phyloP scores from a whole-genome alignment of 2,329 filamentous ascomycete genomes.

The Diaporthe vexans region DNA sequence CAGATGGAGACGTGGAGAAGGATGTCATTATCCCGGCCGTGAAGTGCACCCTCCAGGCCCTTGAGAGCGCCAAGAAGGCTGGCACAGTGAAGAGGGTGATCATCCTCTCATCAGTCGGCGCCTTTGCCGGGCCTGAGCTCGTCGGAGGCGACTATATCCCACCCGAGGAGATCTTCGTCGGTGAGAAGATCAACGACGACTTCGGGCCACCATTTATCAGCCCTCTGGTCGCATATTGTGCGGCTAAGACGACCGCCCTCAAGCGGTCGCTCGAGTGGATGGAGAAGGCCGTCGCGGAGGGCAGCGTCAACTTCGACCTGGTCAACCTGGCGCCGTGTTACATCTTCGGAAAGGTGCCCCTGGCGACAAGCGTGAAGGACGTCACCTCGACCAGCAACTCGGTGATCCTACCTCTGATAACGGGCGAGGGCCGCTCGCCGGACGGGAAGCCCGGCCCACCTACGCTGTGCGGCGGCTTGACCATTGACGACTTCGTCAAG shows the following conservation, averaged over 20 bases:
- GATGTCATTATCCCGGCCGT: slow-evolving; percentile 44
- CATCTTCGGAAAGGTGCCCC: slow-evolving; percentile 37
- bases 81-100: slow-evolving; percentile 43
- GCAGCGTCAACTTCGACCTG: slow-evolving; percentile 39
- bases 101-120: slow-evolving; percentile 40
- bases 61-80: slow-evolving; percentile 41
- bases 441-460: slow-evolving; percentile 13
- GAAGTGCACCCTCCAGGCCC: slow-evolving; percentile 43
- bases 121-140: slow-evolving; percentile 29
- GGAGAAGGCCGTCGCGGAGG: slow-evolving; percentile 36
- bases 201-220: slow-evolving; percentile 36
- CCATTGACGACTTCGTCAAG: slow-evolving; percentile 35
- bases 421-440: slow-evolving; percentile 12
- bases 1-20: slow-evolving; percentile 33
- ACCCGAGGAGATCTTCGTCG: slow-evolving; percentile 25
- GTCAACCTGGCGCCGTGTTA: slow-evolving; percentile 40
- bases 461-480: background rate
- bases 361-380: slow-evolving; percentile 35
- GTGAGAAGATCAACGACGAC: slow-evolving; percentile 36
- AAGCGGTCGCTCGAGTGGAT: slow-evolving; percentile 39
- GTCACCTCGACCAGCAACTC: slow-evolving; percentile 38
- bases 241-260: slow-evolving; percentile 41
- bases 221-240: slow-evolving; percentile 38
- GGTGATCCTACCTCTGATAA: slow-evolving; percentile 27
- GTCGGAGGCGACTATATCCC: slow-evolving; percentile 29